These are phyloP conservation scores for Xylaria flabelliformis DNA, from an alignment of 495 filamentous ascomycete species.

Conservation along the genomic window DNA sequence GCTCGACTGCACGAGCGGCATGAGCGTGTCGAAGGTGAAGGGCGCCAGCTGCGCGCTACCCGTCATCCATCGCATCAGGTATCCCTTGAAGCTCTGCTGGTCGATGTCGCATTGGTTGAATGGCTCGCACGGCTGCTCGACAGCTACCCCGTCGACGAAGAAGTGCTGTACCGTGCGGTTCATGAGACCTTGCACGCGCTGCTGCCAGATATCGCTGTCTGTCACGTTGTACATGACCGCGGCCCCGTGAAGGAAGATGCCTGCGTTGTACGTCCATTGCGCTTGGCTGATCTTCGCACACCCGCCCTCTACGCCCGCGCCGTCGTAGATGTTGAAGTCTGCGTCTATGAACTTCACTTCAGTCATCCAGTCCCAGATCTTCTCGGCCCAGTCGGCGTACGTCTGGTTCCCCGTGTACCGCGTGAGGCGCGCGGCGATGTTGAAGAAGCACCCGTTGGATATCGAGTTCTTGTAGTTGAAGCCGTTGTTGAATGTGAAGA, in stretches of 20 bases:
- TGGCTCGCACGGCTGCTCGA: conserved; percentile 74
- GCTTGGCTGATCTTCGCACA: conserved; percentile 67
- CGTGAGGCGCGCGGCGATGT: conserved; percentile 77
- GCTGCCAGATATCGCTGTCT: conserved; percentile 60
- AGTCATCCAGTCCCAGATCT: conserved; percentile 72
- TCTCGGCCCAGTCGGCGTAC: conserved; percentile 76
- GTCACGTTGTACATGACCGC: conserved; percentile 80
- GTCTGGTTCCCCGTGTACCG: conserved; percentile 78
- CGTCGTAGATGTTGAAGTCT: conserved; percentile 71
- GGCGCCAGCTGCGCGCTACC: conserved; percentile 71
- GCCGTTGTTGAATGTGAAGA: conserved; percentile 79
- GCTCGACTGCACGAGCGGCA: conserved; percentile 61
- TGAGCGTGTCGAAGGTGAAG: conserved; percentile 60
- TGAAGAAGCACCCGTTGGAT: conserved; percentile 80
- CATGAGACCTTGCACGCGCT: conserved; percentile 62
- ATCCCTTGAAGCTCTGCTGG: conserved; percentile 77
- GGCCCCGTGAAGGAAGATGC: conserved; percentile 73
- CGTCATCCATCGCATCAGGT: conserved; percentile 73
- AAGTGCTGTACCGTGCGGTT: conserved; percentile 62
- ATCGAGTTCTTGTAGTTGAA: conserved; percentile 84
- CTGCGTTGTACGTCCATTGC: conserved; percentile 81
- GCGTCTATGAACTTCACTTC: conserved; percentile 64
- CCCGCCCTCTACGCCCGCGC: conserved; percentile 60
- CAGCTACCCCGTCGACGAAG: conserved; percentile 62
- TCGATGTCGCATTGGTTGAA: conserved; percentile 71